Conservation (phyloP, 2,329 filamentous ascomycete genomes). For the Elsinoe ampelina region DNA sequence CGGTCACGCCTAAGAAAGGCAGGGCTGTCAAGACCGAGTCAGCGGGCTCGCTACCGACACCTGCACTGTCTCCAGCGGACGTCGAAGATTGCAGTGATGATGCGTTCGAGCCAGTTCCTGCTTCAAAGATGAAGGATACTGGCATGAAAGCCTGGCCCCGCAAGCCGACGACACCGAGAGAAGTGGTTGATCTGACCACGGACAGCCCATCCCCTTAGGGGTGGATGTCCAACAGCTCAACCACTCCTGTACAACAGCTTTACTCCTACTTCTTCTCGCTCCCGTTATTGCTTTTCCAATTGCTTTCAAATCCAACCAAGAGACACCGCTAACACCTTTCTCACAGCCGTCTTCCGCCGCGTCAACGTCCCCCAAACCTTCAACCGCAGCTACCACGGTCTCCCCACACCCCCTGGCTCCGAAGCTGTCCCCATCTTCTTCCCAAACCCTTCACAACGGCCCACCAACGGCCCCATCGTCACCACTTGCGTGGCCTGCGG, state of each 20-base stretch:
- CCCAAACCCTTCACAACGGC: background rate
- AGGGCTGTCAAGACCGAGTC: background rate
- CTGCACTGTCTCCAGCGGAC: background rate
- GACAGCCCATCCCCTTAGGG: conserved; percentile 4
- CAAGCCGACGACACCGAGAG: background rate
- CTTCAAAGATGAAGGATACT: conserved; percentile 21
- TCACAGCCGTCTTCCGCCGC: conserved; percentile 19
- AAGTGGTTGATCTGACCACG: conserved; percentile 13
- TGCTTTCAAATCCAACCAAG: background rate
- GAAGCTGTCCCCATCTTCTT: background rate
- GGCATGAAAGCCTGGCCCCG: background rate
- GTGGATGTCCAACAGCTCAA: background rate
- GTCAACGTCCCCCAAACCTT: conserved; percentile 15
- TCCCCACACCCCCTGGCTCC: conserved; percentile 11
- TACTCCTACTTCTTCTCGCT: background rate
- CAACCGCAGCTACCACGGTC: conserved; percentile 13
- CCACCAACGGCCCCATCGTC: conserved; percentile 19
- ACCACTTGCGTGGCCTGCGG: conserved; percentile 46
- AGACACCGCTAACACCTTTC: background rate
- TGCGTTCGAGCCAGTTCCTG: conserved; percentile 14
- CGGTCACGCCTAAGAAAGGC: background rate
- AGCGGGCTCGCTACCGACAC: background rate
- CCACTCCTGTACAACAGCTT: background rate
- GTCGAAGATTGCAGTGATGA: background rate
- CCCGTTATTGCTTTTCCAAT: background rate